Conservation (phyloP, 129 eudicot species). For the Escallonia rubra region DNA sequence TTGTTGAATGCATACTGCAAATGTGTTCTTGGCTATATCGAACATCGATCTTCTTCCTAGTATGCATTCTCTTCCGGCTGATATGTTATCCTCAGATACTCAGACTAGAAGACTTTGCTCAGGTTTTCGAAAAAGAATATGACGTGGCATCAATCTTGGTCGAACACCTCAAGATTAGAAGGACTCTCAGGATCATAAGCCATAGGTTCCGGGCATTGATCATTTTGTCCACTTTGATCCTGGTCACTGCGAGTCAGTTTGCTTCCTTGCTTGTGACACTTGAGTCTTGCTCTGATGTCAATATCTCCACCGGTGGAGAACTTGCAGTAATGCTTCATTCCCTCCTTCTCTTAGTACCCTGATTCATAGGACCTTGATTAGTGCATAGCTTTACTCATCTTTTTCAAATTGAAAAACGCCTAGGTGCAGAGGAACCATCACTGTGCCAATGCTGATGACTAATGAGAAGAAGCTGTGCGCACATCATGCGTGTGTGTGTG, state of each 20-base stretch:
- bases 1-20: constrained; percentile 47
- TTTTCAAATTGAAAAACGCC: no score
- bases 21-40: constrained; percentile 80
- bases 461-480: no score
- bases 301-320: constrained; percentile 64
- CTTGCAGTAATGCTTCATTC: constrained; percentile 47
- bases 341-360: neutral
- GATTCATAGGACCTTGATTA: no score
- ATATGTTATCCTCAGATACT: constrained; percentile 72
- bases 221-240: constrained; percentile 42
- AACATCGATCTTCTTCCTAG: constrained; percentile 66
- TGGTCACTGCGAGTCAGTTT: constrained; percentile 71
- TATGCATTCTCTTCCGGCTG: constrained; percentile 65
- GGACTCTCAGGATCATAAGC: constrained; percentile 64
- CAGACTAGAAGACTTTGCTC: constrained; percentile 73
- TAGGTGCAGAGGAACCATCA: no score
- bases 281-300: constrained; percentile 33
- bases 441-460: no score
- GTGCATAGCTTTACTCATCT: no score
- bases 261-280: constrained; percentile 65
- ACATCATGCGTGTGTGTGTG: no score
- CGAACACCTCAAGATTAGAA: constrained; percentile 69
- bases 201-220: constrained; percentile 78
- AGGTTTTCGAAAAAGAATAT: constrained; percentile 52
- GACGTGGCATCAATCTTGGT: constrained; percentile 53